Percentiles rank a stretch among this genome's conserved stretches.
phyloP scores from a whole-genome alignment of 768 basidiomycete species.

The Gelatoporia subvermispora region DNA sequence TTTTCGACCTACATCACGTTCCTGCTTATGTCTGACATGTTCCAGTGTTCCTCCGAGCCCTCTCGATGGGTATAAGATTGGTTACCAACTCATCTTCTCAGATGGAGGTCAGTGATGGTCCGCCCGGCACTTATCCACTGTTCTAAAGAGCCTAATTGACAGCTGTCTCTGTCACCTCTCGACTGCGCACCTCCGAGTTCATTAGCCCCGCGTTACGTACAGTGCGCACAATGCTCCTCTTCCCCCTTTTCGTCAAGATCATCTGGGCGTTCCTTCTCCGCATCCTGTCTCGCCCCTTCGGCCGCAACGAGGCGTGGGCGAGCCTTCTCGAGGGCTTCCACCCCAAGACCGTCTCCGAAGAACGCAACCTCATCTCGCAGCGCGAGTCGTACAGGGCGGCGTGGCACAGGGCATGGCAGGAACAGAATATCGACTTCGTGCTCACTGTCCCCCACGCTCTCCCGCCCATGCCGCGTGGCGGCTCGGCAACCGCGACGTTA shows the following conservation, averaged over 20 bases:
- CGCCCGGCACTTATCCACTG: not conserved
- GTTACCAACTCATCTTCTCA: constrained; percentile 17
- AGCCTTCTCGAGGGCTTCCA: constrained; percentile 19
- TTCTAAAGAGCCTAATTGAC: constrained; percentile 9
- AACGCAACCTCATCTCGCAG: constrained; percentile 21
- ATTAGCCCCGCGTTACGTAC: constrained; percentile 19
- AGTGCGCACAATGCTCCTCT: constrained; percentile 15
- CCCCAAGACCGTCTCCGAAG: constrained; percentile 23
- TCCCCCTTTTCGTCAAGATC: constrained; percentile 21
- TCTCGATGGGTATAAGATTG: constrained; percentile 18
- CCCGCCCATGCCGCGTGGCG: constrained; percentile 34
- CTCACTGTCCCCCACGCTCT: constrained; percentile 35
- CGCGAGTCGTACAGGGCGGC: constrained; percentile 25
- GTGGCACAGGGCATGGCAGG: constrained; percentile 22
- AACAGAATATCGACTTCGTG: constrained; percentile 31
- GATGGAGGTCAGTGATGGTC: constrained; percentile 17
- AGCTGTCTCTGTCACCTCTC: constrained; percentile 9
- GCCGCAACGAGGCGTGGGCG: constrained; percentile 19
- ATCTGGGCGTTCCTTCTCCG: constrained; percentile 25
- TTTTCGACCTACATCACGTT: not conserved
- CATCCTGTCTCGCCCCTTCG: constrained; percentile 10
- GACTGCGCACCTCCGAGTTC: constrained; percentile 18
- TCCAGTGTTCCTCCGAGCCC: constrained; percentile 27
- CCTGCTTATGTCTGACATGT: not conserved
- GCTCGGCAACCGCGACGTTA: constrained; percentile 29